phyloP scores from a whole-genome alignment of 345 rosid genomes.

The Eucalyptus marginata region DNA sequence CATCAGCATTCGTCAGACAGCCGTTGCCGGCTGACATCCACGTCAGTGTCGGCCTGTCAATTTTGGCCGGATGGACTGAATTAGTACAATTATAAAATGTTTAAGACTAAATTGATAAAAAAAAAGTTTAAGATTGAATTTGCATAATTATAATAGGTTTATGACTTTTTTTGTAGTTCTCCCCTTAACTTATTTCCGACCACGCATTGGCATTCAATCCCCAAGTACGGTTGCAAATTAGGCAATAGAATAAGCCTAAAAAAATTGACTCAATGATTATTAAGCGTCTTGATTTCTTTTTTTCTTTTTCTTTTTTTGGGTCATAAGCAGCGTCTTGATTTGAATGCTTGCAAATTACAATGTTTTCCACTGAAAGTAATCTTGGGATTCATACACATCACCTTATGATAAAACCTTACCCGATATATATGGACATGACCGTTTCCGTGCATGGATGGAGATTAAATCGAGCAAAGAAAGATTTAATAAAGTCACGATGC shows the following conservation, averaged over 20 bases:
- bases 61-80: too few species aligned
- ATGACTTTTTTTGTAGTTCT: too few species aligned
- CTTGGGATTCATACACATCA: not conserved
- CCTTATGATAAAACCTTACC: not conserved
- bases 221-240: not conserved
- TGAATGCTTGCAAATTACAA: not conserved
- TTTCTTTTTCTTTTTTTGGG: too few species aligned
- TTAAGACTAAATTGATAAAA: too few species aligned
- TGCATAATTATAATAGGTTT: too few species aligned
- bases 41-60: fast-evolving
- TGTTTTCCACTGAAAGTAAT: not conserved
- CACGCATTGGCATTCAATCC: too few species aligned
- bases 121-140: too few species aligned
- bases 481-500: not conserved
- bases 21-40: too few species aligned
- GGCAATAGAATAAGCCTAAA: not conserved
- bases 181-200: too few species aligned
- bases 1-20: fast-evolving
- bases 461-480: not conserved
- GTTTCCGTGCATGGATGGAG: not conserved
- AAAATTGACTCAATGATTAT: not conserved
- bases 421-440: not conserved
- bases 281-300: not conserved
- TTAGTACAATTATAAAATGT: too few species aligned
- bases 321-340: not conserved